Percentiles rank a stretch among this genome's conserved stretches.
phyloP scores from a whole-genome alignment of 2,329 filamentous ascomycete genomes.

The Cordyceps cicadae region DNA sequence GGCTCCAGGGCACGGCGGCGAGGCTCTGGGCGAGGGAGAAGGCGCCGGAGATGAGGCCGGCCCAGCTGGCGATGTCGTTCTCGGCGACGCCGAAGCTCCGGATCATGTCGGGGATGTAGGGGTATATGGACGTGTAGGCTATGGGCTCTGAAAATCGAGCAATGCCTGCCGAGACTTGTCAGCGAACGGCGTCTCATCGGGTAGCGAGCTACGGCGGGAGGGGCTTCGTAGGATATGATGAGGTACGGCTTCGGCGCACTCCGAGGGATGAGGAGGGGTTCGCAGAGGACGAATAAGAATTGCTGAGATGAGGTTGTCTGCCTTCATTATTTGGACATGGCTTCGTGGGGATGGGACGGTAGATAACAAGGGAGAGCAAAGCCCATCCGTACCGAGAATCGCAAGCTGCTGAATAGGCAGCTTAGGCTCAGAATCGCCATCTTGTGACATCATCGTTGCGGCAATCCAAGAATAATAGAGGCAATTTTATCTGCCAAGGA shows the following conservation, averaged over 20 bases:
- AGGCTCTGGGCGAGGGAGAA: conserved; percentile 65
- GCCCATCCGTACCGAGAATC: conserved; percentile 57
- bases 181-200: background rate
- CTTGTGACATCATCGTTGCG: background rate
- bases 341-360: background rate
- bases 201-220: background rate
- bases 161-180: conserved; percentile 44
- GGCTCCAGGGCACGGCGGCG: conserved; percentile 68
- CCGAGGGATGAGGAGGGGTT: background rate
- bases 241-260: background rate
- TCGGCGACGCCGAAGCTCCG: conserved; percentile 64
- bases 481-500: background rate
- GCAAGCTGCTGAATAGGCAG: conserved; percentile 69
- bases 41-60: conserved; percentile 62
- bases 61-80: conserved; percentile 70
- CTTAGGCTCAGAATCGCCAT: conserved; percentile 37
- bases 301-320: background rate
- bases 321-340: background rate
- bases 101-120: conserved; percentile 73
- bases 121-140: conserved; percentile 63
- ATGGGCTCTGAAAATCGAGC: conserved; percentile 72
- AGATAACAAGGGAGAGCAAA: background rate
- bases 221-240: background rate
- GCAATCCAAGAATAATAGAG: background rate
- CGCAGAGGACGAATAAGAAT: background rate